Base-by-base conservation (phyloP, 1,139 yeast species). In the Tardiomyces digboiensis region DNA sequence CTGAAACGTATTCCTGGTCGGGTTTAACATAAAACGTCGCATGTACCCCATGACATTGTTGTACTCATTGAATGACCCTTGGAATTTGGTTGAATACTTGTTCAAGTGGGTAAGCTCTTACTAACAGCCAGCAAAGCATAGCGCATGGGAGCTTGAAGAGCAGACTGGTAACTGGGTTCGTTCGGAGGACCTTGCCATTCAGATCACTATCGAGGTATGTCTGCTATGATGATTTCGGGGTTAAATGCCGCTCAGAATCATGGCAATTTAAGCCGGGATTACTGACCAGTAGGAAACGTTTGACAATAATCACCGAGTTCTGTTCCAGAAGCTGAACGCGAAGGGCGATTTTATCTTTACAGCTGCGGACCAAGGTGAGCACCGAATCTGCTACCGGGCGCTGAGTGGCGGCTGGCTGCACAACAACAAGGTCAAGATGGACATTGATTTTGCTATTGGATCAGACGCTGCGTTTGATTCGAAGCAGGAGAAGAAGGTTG, bases 341-440 rank as follows among this genome's bases (percentile, higher is more conserved):
- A 61, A 65, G 21, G 85, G 87, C 33, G 80, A 78, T 50, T 80
- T 82, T 62, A 75, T 83, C 19, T 82, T 80, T 63, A 75, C 79
- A 23, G 82, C 89, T 1, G 67, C 78, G 41, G 87, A 78, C 42
- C 70, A 79, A 29, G 93, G 93, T 39, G 85, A 80, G 57, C 91
- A 83, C 65, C 68, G 76, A 54, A 72, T 83, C 41, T 83, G 93
- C 63, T 70, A 82, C 55, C 78, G 80, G 46, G 82, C 87, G 3
- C 73, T 76, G 51, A 70, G 77, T 33, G 74, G 74, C 51, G 79
- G 78, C 48, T 78, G 78, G 86, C 72, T 71, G 62, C 70, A 67
- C 46, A 66, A 61, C 60, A 69, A 59, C 51, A 75, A 62, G 57
- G 78, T 65, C 47, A 74, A 69, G 61, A 64, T 77, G 50, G 74